Evolutionary conservation across 148 eudicot species (phyloP).

Genomic region (Chenopodium berlandieri): DNA sequence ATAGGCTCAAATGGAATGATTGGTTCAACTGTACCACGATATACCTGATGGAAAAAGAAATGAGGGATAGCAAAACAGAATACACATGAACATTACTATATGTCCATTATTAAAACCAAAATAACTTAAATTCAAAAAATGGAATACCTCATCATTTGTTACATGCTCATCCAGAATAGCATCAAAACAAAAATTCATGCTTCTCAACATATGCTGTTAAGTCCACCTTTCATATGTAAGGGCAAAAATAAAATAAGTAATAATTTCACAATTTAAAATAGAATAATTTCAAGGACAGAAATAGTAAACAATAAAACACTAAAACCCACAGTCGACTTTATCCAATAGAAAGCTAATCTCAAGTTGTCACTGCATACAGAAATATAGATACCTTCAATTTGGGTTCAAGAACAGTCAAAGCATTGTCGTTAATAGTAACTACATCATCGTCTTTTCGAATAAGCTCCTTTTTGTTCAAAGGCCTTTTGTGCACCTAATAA

Average conservation of each 20-base stretch:
- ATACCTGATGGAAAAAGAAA: constrained; percentile 55
- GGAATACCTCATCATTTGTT: constrained; percentile 79
- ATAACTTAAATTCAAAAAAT: background rate
- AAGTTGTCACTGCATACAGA: background rate
- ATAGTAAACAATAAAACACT: background rate
- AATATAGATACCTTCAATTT: constrained; percentile 72
- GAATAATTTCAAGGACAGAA: background rate
- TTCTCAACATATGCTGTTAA: constrained; percentile 97
- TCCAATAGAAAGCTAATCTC: background rate
- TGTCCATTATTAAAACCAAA: background rate
- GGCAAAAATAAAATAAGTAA: background rate
- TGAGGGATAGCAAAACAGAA: background rate
- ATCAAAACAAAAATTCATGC: constrained; percentile 95
- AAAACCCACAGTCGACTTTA: background rate
- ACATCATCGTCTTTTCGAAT: constrained; percentile 92
- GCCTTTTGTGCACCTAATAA: constrained; percentile 87
- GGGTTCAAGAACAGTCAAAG: constrained; percentile 86
- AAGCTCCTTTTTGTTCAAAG: constrained; percentile 86
- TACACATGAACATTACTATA: background rate
- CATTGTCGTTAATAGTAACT: constrained; percentile 70
- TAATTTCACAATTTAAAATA: too few relatives aligned
- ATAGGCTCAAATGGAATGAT: constrained; percentile 50
- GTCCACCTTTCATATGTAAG: constrained; percentile 61
- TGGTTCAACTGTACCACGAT: constrained; percentile 80
- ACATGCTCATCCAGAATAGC: constrained; percentile 91